phyloP scores from a whole-genome alignment of 2,329 filamentous ascomycete species.

The Alternaria sp. region DNA sequence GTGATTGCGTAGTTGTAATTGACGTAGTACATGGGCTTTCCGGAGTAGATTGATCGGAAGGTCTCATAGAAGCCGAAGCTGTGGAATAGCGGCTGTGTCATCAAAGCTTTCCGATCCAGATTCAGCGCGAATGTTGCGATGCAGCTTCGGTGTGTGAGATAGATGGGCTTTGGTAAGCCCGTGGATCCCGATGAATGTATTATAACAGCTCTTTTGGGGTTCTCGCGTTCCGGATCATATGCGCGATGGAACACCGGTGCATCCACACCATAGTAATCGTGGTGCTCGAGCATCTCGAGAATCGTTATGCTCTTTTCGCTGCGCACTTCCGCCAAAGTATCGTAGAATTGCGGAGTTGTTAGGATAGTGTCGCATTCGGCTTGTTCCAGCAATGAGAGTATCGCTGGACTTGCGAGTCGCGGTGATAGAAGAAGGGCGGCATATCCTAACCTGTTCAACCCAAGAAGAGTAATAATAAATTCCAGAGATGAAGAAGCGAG shows the following conservation, averaged over 20 bases:
- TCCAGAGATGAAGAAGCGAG: slow-evolving; percentile 64
- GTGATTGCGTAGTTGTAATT: slow-evolving; percentile 34
- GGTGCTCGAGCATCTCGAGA: slow-evolving; percentile 36
- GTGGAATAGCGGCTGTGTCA: slow-evolving; percentile 39
- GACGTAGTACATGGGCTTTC: slow-evolving; percentile 35
- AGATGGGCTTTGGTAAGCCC: slow-evolving; percentile 70
- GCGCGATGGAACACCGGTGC: slow-evolving; percentile 26
- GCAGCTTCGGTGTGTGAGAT: slow-evolving; percentile 60
- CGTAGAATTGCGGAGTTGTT: slow-evolving; percentile 29
- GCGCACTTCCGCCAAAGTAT: slow-evolving; percentile 43
- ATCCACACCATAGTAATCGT: slow-evolving; percentile 32
- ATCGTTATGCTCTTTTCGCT: slow-evolving; percentile 29
- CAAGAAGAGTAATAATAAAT: slow-evolving; percentile 64
- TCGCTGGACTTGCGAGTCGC: slow-evolving; percentile 61
- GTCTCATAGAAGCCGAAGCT: slow-evolving; percentile 38
- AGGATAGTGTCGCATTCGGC: slow-evolving; percentile 36
- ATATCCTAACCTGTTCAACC: slow-evolving; percentile 64
- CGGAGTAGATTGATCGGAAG: slow-evolving; percentile 36
- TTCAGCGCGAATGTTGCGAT: slow-evolving; percentile 32
- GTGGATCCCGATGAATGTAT: slow-evolving; percentile 66
- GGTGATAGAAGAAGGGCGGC: slow-evolving; percentile 64
- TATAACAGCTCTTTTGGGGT: slow-evolving; percentile 51
- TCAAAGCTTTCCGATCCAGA: slow-evolving; percentile 32
- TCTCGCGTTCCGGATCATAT: slow-evolving; percentile 34
- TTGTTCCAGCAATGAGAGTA: slow-evolving; percentile 53